Percentiles rank a stretch among this genome's conserved stretches.
Evolutionary conservation across 352 stramenopile genomes (phyloP).

Genomic region (Globisporangium sylvaticum): DNA sequence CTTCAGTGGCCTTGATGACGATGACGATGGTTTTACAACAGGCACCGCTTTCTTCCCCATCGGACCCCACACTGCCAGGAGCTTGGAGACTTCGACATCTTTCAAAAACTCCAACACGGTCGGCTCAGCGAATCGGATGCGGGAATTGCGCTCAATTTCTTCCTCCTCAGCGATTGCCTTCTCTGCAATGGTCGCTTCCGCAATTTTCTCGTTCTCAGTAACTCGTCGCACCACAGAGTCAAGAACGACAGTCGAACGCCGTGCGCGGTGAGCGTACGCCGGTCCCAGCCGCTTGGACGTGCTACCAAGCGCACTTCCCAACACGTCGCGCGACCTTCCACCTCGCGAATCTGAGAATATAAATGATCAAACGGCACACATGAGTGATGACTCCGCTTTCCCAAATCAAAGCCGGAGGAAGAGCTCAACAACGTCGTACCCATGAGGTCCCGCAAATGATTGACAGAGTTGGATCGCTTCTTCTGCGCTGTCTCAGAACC

Average conservation of each 20-base stretch:
- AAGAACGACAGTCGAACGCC: slow-evolving; percentile 43
- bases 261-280: slow-evolving; percentile 38
- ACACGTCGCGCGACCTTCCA: slow-evolving; percentile 27
- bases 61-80: slow-evolving; percentile 6
- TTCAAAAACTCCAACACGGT: slow-evolving; percentile 45
- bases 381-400: neutral
- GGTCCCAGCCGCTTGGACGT: slow-evolving; percentile 28
- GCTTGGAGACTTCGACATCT: slow-evolving; percentile 64
- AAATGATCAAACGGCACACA: slow-evolving; percentile 6
- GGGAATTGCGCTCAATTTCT: slow-evolving; percentile 7
- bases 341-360: slow-evolving; percentile 23
- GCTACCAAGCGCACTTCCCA: slow-evolving; percentile 26
- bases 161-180: neutral
- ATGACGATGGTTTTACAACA: slow-evolving; percentile 16
- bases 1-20: slow-evolving; percentile 18
- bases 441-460: slow-evolving; percentile 56
- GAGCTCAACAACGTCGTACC: slow-evolving; percentile 28
- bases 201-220: slow-evolving; percentile 12
- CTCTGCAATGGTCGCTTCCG: neutral
- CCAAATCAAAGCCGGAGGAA: neutral
- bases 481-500: neutral
- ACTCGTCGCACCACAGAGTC: slow-evolving; percentile 39
- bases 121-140: slow-evolving; percentile 13
- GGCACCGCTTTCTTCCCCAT: neutral
- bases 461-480: slow-evolving; percentile 49